These are phyloP conservation scores for Hanseniaspora thailandica DNA, from an alignment of 805 yeast genomes.

Conservation along the genomic window DNA sequence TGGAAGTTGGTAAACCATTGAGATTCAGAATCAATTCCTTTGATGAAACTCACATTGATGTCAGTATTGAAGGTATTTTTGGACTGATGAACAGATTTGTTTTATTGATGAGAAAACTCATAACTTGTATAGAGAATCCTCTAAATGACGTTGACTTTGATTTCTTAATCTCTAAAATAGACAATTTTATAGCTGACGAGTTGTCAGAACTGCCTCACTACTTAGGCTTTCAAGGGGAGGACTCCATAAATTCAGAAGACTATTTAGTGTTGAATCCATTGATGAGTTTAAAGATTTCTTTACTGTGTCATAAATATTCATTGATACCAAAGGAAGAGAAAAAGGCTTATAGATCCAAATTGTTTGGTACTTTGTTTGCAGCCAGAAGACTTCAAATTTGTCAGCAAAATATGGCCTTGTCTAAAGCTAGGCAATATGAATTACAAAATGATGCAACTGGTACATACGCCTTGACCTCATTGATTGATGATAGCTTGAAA, in stretches of 20 bases:
- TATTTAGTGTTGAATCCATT: background rate
- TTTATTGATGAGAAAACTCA: background rate
- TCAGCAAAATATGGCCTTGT: background rate
- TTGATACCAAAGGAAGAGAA: background rate
- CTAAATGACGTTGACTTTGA: conserved; percentile 3
- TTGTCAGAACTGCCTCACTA: background rate
- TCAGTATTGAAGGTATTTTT: background rate
- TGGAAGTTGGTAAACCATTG: conserved; percentile 2
- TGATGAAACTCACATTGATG: background rate
- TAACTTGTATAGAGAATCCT: background rate
- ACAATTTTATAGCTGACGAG: background rate
- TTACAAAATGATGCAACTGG: background rate
- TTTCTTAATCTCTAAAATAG: background rate
- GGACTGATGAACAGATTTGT: background rate
- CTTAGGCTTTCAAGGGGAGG: background rate
- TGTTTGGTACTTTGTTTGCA: background rate
- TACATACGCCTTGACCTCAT: background rate
- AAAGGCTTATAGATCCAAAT: background rate
- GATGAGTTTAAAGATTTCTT: background rate
- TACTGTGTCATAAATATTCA: background rate
- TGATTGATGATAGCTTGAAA: background rate
- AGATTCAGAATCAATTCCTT: background rate
- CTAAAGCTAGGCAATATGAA: background rate
- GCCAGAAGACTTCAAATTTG: background rate
- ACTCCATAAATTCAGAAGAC: background rate